Evolutionary conservation across 495 filamentous ascomycete genomes (phyloP).

Genomic region (Margaritispora aquatica): DNA sequence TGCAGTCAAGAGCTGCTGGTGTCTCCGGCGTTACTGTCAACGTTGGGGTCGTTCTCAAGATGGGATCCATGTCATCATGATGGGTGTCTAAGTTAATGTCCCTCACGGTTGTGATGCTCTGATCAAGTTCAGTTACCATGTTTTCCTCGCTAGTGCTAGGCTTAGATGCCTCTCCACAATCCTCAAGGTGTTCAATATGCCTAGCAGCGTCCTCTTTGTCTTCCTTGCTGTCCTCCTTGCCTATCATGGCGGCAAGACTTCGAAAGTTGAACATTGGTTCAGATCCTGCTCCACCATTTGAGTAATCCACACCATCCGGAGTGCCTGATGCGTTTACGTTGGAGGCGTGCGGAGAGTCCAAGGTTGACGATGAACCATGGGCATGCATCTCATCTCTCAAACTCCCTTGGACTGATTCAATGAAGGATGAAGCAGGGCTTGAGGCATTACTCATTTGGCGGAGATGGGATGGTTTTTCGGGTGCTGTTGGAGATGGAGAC

Average conservation of each 20-base stretch:
- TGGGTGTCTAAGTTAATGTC: background rate
- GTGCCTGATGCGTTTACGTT: conserved; percentile 29
- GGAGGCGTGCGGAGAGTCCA: conserved; percentile 33
- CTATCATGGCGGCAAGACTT: conserved; percentile 81
- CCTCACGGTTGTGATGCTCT: conserved; percentile 21
- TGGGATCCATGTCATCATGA: background rate
- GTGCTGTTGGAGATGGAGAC: conserved; percentile 32
- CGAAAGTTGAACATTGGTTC: conserved; percentile 91
- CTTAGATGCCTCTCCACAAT: conserved; percentile 10
- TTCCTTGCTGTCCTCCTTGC: conserved; percentile 50
- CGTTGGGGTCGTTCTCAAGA: conserved; percentile 13
- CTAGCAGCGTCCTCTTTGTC: conserved; percentile 25
- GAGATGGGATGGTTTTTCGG: conserved; percentile 57
- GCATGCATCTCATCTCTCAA: conserved; percentile 29
- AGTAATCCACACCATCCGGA: conserved; percentile 38
- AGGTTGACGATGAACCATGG: conserved; percentile 39
- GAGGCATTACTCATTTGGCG: conserved; percentile 79
- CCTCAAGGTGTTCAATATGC: conserved; percentile 34
- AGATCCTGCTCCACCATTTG: conserved; percentile 32
- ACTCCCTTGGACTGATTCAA: conserved; percentile 56
- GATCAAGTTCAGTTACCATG: conserved; percentile 6
- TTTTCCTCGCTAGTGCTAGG: background rate
- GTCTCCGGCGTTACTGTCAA: conserved; percentile 24
- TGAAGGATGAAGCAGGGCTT: conserved; percentile 67
- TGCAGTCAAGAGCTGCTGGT: conserved; percentile 11